Evolutionary conservation across 805 yeast genomes (phyloP).

Genomic region (Sporopachydermia quercuum): DNA sequence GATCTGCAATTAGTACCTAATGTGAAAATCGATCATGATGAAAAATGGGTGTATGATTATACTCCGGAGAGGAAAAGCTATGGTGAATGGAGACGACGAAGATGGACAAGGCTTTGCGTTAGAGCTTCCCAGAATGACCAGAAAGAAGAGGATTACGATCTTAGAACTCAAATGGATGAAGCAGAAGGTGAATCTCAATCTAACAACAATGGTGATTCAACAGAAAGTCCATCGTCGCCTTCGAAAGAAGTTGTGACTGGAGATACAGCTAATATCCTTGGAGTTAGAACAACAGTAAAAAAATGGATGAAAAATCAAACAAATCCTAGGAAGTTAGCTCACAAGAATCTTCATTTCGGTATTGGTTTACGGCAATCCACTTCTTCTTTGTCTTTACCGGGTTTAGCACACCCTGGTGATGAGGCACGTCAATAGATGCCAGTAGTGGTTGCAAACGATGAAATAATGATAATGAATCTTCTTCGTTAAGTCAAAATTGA

Average conservation of each 20-base stretch:
- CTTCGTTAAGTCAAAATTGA: too few species aligned
- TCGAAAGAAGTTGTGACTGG: not conserved
- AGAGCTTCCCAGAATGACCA: not conserved
- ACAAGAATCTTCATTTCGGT: not conserved
- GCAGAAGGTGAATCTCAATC: not conserved
- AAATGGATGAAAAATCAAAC: too few species aligned
- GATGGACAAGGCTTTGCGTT: slow-evolving; percentile 13
- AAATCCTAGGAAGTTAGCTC: not conserved
- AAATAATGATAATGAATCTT: too few species aligned
- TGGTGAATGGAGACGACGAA: slow-evolving; percentile 10
- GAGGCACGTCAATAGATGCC: slow-evolving; percentile 1
- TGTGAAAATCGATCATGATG: slow-evolving; percentile 51
- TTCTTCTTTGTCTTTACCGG: slow-evolving; percentile 1
- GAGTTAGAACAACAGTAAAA: too few species aligned
- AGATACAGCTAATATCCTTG: too few species aligned
- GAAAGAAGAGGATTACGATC: not conserved
- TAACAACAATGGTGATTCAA: too few species aligned
- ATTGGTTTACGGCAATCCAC: not conserved
- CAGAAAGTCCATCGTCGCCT: not conserved
- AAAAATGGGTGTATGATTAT: slow-evolving; percentile 76
- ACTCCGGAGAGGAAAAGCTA: slow-evolving; percentile 11
- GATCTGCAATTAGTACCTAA: slow-evolving; percentile 33
- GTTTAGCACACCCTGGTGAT: not conserved
- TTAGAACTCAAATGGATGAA: not conserved
- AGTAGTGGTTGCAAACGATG: too few species aligned